A percentile compares a stretch with the other conserved stretches of the same genome.
These are phyloP conservation scores for Colletotrichum sp. DNA, from an alignment of 2,329 filamentous ascomycete species.

Conservation along the genomic window DNA sequence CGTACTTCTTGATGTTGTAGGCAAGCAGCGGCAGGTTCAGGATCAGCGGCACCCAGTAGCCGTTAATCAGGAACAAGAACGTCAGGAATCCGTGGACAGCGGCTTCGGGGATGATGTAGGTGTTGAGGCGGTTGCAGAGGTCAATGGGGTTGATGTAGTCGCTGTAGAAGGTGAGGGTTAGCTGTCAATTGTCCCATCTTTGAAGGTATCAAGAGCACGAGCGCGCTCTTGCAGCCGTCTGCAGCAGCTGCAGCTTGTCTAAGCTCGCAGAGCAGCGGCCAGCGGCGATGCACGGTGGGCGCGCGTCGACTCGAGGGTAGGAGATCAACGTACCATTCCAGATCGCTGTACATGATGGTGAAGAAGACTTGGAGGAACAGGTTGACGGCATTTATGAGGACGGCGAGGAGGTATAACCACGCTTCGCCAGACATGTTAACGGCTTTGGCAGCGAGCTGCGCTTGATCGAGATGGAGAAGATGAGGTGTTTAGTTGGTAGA, in stretches of 20 bases:
- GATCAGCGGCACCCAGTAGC: slow-evolving; percentile 94
- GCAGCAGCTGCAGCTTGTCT: not conserved
- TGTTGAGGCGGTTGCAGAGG: slow-evolving; percentile 99
- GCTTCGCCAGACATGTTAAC: slow-evolving; percentile 90
- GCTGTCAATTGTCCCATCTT: slow-evolving; percentile 18
- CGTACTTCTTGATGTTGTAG: slow-evolving; percentile 98
- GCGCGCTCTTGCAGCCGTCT: not conserved
- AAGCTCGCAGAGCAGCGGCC: not conserved
- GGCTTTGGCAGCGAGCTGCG: slow-evolving; percentile 16
- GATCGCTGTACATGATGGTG: slow-evolving; percentile 99
- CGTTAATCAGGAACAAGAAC: slow-evolving; percentile 95
- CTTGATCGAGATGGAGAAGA: not conserved
- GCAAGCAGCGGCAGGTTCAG: slow-evolving; percentile 90
- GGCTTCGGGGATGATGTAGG: slow-evolving; percentile 98
- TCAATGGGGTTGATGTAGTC: slow-evolving; percentile 99
- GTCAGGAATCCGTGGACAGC: slow-evolving; percentile 97
- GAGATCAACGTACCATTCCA: slow-evolving; percentile 82
- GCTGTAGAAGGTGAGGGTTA: slow-evolving; percentile 53
- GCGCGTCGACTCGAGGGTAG: not conserved
- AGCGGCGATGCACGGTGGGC: not conserved
- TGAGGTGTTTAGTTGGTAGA: not conserved
- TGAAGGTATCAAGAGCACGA: not conserved
- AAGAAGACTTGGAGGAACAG: slow-evolving; percentile 99
- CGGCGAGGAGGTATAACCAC: slow-evolving; percentile 96
- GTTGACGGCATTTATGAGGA: slow-evolving; percentile 99